Evolutionary conservation across 202 grass and related monocot genomes (phyloP).

Genomic region (Carex sylvatica): DNA sequence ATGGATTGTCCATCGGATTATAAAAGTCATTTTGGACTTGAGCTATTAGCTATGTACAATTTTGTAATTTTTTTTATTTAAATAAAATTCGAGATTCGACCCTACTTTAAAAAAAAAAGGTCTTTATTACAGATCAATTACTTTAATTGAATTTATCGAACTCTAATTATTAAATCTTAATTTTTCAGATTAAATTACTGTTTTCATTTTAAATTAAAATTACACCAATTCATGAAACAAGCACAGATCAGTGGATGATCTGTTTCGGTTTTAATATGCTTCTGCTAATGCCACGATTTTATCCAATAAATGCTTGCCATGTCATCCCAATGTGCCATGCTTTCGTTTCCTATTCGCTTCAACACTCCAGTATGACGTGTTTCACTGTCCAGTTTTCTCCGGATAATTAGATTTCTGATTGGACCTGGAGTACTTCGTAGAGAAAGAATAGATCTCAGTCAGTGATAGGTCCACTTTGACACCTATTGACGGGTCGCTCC

Average conservation of each 20-base stretch:
- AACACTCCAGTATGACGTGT: conserved; percentile 33
- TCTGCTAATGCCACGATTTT: neutral
- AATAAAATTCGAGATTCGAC: too few relatives aligned
- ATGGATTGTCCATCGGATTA: too few relatives aligned
- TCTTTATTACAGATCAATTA: too few relatives aligned
- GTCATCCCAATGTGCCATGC: conserved; percentile 23
- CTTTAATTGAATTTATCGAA: too few relatives aligned
- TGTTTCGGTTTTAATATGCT: neutral
- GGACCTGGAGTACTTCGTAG: neutral
- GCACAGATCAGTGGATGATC: neutral
- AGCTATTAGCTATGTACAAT: too few relatives aligned
- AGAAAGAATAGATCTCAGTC: neutral
- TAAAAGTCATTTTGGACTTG: too few relatives aligned
- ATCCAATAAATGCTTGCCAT: conserved; percentile 36
- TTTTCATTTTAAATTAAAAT: neutral
- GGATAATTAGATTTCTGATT: neutral
- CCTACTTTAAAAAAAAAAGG: too few relatives aligned
- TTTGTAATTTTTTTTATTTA: too few relatives aligned
- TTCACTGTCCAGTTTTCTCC: neutral
- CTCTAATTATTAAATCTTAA: too few relatives aligned
- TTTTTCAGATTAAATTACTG: too few relatives aligned
- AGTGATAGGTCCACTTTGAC: neutral
- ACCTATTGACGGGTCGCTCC: accelerated
- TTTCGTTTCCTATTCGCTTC: conserved; percentile 36
- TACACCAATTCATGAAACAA: neutral